Base-by-base conservation (phyloP, 768 basidiomycete species). In the Pleurotus platypus region DNA sequence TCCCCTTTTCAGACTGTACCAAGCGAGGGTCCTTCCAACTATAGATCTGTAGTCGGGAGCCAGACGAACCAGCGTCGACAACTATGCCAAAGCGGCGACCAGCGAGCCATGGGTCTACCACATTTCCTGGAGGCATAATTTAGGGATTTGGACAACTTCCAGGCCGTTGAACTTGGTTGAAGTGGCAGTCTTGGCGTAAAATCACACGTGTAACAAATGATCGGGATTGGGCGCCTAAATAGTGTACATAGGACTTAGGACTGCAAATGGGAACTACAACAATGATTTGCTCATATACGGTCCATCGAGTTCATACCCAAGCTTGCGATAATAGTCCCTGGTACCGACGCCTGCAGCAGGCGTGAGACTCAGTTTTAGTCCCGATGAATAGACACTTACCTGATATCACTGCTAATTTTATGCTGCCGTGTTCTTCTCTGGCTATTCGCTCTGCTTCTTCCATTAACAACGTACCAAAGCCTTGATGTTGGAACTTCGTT, bases 361-460 rank as follows among this genome's bases (percentile, higher is more conserved):
- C 30, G 30, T 35, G 30, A 35, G 30, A 35, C 30, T 35, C 2
- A 11, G 30, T 9, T 9, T 35, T 35, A 35, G 30, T 35, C 30
- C 30, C 30, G 55, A 48, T 42, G 54, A 56, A 20, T 27, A 24
- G 16, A 18, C n/a, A 64, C 86, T 66, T 61, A 85, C 92, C 94
- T 39, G 94, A 95, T 62, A 99, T 99, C 58, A 99, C 96, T n/a
- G 90, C 97, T 35, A 99, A 73, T 72, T 98, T 95, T 60, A 89
- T 78, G 69, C 94, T 98, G 16, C 92, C 96, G 65, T 99, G 97
- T 68, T 99, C 97, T 66, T 98, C 96, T 62, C 89, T 78, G 22
- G 97, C 94, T 77, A 99, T 98, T 64, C 96, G 82, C 71, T 98
- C 97, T 7, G 97, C 97, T 74, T 99, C 97, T 68, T 99, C 97